Evolutionary conservation across 352 stramenopile genomes (phyloP), one percentile per base, ranked within the genome.

Genomic region (Globisporangium nodosum): DNA sequence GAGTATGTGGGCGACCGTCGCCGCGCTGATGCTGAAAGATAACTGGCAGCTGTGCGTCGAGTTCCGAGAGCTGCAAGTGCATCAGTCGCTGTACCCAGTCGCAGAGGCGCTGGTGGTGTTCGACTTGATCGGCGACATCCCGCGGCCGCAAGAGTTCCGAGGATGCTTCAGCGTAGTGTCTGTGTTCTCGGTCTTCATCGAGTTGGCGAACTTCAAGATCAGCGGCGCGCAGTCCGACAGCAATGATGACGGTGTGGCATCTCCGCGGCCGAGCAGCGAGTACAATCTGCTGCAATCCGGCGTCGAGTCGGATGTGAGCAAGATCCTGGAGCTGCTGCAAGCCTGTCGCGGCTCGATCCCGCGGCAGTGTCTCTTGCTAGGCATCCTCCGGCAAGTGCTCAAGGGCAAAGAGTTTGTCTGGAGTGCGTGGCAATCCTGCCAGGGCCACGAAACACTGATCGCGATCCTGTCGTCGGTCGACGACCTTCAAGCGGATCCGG

Each of bases 371-470:
- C 40, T 76, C 21, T 27, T 91, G 15, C 42, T 91, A 5, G 58
- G 64, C 4, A 54, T 75, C 15, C 66, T 89, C 16, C 76, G 72
- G 48, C 63, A 75, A 13, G 77, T 87, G 65, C 55, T 89, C 0
- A 63, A 64, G 51, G 77, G 75, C 20, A 63, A 64, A 4, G 43
- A 49, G 12, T 66, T 76, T 37, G 64, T 83, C 49, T 80, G 69
- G 59, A 40, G 59, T 13, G 62, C 76, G 7, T 89, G 78, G 78
- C 70, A 63, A 39, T 65, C 42, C 0, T 87, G 75, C 11, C 78
- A 88, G 52, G 82, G 77, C 8, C 70, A 85, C 39, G 78, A 87
- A 56, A 82, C 78, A 4, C 47, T 92, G 11, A 56, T 88, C 30
- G 71, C 82, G 12, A 43, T 88, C 8, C 37, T 92, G 20, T 90